Conservation (phyloP, 768 basidiomycete genomes). For the Mycena filopes region DNA sequence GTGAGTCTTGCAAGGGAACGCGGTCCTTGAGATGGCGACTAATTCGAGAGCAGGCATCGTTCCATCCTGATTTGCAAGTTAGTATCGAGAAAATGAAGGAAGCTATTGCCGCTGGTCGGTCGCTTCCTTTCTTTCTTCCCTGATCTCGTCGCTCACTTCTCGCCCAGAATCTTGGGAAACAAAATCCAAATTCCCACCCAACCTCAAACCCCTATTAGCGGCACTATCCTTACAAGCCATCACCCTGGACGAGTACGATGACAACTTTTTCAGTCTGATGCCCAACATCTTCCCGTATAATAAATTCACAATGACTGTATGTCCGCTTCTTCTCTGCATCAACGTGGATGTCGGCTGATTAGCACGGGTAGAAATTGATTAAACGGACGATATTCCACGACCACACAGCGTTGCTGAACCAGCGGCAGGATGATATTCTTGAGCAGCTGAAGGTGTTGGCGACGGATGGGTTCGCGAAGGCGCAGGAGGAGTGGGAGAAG, state of each 20-base stretch:
- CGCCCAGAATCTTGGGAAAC: slow-evolving; percentile 75
- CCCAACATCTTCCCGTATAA: slow-evolving; percentile 93
- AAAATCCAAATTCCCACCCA: slow-evolving; percentile 91
- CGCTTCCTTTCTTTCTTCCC: slow-evolving; percentile 2
- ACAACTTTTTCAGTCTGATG: slow-evolving; percentile 91
- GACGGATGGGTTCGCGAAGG: slow-evolving; percentile 71
- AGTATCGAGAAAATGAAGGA: slow-evolving; percentile 69
- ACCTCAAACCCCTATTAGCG: slow-evolving; percentile 78
- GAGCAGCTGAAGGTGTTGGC: slow-evolving; percentile 70
- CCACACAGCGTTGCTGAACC: slow-evolving; percentile 72
- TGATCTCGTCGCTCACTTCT: no score
- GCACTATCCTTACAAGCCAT: slow-evolving; percentile 82
- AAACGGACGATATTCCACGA: slow-evolving; percentile 87
- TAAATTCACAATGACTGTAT: slow-evolving; percentile 89
- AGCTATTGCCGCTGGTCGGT: slow-evolving; percentile 69
- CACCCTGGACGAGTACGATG: slow-evolving; percentile 88
- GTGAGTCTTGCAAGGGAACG: slow-evolving; percentile 46
- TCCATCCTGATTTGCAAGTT: slow-evolving; percentile 76
- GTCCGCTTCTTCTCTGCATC: slow-evolving; percentile 39
- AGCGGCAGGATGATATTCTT: slow-evolving; percentile 77
- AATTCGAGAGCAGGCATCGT: slow-evolving; percentile 58
- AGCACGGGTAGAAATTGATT: slow-evolving; percentile 79
- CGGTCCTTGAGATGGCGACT: slow-evolving; percentile 2
- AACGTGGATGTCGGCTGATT: neutral
- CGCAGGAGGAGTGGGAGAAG: slow-evolving; percentile 82